Conservation (phyloP, 2,329 filamentous ascomycete species). For the Nannizziopsis arthrosporioides region DNA sequence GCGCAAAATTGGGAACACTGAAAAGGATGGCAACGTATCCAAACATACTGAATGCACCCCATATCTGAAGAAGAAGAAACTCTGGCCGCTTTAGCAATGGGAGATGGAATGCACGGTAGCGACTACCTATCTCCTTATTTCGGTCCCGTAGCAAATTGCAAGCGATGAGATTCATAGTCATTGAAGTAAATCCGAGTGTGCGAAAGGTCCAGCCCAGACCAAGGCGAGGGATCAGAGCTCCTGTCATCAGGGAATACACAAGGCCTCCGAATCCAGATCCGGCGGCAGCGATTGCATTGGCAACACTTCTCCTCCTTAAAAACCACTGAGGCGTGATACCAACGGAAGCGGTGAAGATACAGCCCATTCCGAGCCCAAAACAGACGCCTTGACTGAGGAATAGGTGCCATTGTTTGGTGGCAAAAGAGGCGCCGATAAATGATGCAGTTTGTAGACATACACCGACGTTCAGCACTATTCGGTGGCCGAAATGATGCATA, state of each 20-base stretch:
- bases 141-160: slow-evolving; percentile 46
- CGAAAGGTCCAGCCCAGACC: slow-evolving; percentile 51
- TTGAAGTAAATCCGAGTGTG: slow-evolving; percentile 46
- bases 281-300: slow-evolving; percentile 48
- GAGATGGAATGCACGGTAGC: slow-evolving; percentile 43
- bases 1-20: slow-evolving; percentile 51
- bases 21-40: slow-evolving; percentile 56
- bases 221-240: slow-evolving; percentile 46
- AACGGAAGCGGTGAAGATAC: slow-evolving; percentile 48
- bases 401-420: slow-evolving; percentile 47
- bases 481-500: slow-evolving; percentile 43
- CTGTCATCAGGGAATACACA: slow-evolving; percentile 46
- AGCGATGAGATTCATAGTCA: slow-evolving; percentile 42
- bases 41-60: slow-evolving; percentile 51
- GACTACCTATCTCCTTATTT: slow-evolving; percentile 45
- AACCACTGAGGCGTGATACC: slow-evolving; percentile 53
- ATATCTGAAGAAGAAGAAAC: slow-evolving; percentile 47
- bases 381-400: slow-evolving; percentile 50
- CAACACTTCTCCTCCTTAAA: slow-evolving; percentile 44
- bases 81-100: slow-evolving; percentile 43
- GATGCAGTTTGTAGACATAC: slow-evolving; percentile 44
- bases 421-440: slow-evolving; percentile 47
- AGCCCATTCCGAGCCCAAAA: slow-evolving; percentile 53
- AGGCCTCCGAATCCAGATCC: slow-evolving; percentile 51
- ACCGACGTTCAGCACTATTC: slow-evolving; percentile 44